A percentile compares a stretch with the other conserved stretches of the same genome.
phyloP scores from a whole-genome alignment of 164 flowering plant species.

The Magnolia changhungtana region DNA sequence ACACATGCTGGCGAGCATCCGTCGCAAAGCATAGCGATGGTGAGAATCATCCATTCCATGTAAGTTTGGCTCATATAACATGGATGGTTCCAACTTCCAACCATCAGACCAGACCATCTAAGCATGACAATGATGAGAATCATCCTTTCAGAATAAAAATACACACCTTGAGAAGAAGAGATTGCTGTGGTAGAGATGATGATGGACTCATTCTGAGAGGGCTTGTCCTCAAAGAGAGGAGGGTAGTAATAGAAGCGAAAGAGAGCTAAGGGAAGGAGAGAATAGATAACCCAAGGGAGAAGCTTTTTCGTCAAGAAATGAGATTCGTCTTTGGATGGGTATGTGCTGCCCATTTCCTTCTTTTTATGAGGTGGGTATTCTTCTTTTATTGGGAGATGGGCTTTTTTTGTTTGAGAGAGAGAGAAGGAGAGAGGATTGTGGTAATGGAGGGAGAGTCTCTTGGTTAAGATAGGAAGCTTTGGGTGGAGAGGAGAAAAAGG shows the following conservation, averaged over 20 bases:
- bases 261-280: constrained; percentile 45
- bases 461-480: neutral
- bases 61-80: too few species aligned
- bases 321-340: constrained; percentile 37
- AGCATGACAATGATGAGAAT: neutral
- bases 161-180: constrained; percentile 17
- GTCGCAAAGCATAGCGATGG: too few species aligned
- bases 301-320: constrained; percentile 41
- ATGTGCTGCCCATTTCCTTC: constrained; percentile 36
- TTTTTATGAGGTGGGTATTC: neutral
- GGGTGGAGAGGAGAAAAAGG: constrained; percentile 4
- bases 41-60: too few species aligned
- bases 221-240: constrained; percentile 15
- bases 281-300: constrained; percentile 44
- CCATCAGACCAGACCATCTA: too few species aligned
- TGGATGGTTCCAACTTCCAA: too few species aligned
- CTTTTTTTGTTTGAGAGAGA: neutral
- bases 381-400: neutral
- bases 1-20: too few species aligned
- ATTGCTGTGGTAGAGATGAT: neutral
- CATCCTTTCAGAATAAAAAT: neutral
- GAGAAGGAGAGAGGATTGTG: neutral
- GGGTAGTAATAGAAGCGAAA: constrained; percentile 50
- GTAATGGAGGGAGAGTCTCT: neutral
- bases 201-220: constrained; percentile 9